Conservation (phyloP, 2,329 filamentous ascomycete species). For the Golovinomyces cichoracearum region DNA sequence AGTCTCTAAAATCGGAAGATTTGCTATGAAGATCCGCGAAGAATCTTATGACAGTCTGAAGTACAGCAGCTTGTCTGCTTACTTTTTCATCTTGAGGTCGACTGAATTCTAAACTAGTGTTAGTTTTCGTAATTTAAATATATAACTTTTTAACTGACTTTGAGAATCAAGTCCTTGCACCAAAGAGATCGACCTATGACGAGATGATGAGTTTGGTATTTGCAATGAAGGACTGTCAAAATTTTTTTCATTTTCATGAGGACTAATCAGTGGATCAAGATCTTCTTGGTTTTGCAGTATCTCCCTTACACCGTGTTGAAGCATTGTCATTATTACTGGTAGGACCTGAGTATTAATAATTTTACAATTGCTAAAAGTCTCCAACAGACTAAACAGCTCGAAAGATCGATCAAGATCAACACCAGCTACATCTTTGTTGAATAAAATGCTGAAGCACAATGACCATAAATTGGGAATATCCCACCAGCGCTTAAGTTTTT, state of each 20-base stretch:
- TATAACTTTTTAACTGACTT: conserved; percentile 18
- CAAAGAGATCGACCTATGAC: conserved; percentile 36
- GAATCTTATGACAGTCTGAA: conserved; percentile 57
- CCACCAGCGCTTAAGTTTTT: conserved; percentile 70
- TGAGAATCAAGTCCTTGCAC: conserved; percentile 30
- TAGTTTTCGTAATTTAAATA: conserved; percentile 1
- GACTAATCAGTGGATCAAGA: conserved; percentile 24
- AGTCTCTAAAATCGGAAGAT: conserved; percentile 58
- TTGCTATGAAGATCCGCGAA: conserved; percentile 52
- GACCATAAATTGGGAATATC: conserved; percentile 62
- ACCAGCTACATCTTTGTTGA: conserved; percentile 54
- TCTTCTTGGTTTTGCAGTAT: conserved; percentile 36
- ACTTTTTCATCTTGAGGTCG: conserved; percentile 24
- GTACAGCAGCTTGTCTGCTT: conserved; percentile 33
- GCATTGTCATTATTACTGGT: conserved; percentile 58
- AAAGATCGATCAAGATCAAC: conserved; percentile 50
- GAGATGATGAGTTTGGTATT: conserved; percentile 2
- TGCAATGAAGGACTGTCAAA: neutral
- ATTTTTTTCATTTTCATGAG: conserved; percentile 8
- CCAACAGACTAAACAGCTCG: conserved; percentile 45
- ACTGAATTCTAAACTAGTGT: conserved; percentile 14
- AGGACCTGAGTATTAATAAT: conserved; percentile 56
- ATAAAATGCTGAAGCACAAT: conserved; percentile 66
- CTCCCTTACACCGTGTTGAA: conserved; percentile 59
- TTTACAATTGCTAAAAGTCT: conserved; percentile 42